A percentile compares a stretch with the other conserved stretches of the same genome.
Evolutionary conservation across 176 grass and related monocot species (phyloP).

Genomic region (Triticum monococcum): DNA sequence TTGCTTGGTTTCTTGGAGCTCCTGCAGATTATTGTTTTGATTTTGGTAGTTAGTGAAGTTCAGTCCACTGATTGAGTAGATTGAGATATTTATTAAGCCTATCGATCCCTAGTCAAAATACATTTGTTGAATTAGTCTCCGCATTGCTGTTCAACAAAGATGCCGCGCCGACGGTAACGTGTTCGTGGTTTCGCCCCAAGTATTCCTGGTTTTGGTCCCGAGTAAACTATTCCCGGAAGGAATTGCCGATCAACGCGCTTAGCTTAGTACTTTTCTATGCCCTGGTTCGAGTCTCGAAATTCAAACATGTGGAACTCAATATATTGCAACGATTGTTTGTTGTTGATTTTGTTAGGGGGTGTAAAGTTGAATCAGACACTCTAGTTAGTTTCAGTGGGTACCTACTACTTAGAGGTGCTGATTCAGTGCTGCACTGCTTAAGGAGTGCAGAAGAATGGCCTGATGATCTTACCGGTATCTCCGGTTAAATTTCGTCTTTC

Average conservation of each 20-base stretch:
- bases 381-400: background rate
- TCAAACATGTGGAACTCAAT: background rate
- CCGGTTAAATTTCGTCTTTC: no score
- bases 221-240: background rate
- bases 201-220: no score
- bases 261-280: background rate
- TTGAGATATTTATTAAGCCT: background rate
- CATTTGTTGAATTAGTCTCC: constrained; percentile 30
- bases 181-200: background rate
- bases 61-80: constrained; percentile 24
- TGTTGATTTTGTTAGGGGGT: background rate
- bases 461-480: background rate
- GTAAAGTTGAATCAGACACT: background rate
- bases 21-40: background rate
- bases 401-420: background rate
- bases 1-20: background rate
- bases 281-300: background rate
- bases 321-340: background rate
- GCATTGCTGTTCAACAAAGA: background rate
- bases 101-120: constrained; percentile 28
- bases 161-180: background rate
- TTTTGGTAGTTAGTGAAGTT: background rate
- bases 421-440: background rate
- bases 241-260: background rate
- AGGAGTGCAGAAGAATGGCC: background rate